Conservation (phyloP, 2,329 filamentous ascomycete genomes). For the Penicillium vulpinum region DNA sequence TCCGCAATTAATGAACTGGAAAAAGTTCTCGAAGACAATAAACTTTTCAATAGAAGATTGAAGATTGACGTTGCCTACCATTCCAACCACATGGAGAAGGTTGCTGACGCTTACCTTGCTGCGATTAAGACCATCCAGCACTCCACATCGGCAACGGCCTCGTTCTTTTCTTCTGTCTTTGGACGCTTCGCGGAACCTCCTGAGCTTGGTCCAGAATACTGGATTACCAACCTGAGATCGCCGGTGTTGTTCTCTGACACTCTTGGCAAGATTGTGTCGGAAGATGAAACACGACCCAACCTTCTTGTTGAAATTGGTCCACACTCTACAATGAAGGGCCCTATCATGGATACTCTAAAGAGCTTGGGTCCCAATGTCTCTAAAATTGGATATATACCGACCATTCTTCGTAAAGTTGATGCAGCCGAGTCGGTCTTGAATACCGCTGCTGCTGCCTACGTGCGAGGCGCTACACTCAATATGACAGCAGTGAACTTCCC, state of each 20-base stretch:
- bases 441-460: slow-evolving; percentile 21
- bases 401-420: slow-evolving; percentile 26
- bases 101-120: slow-evolving; percentile 18
- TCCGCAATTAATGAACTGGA: slow-evolving; percentile 21
- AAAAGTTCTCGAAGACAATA: slow-evolving; percentile 12
- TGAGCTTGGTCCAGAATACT: slow-evolving; percentile 27
- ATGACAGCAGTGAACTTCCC: slow-evolving; percentile 23
- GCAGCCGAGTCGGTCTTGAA: slow-evolving; percentile 25
- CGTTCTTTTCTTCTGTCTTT: slow-evolving; percentile 24
- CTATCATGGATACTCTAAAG: slow-evolving; percentile 28
- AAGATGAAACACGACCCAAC: slow-evolving; percentile 17
- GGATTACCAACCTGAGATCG: slow-evolving; percentile 27
- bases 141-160: slow-evolving; percentile 11
- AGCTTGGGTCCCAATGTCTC: slow-evolving; percentile 18
- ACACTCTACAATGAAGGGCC: slow-evolving; percentile 37
- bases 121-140: slow-evolving; percentile 20
- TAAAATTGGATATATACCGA: slow-evolving; percentile 23
- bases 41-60: slow-evolving; percentile 28
- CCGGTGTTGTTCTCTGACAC: slow-evolving; percentile 26
- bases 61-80: slow-evolving; percentile 34
- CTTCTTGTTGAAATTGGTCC: slow-evolving; percentile 38
- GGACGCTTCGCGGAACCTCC: slow-evolving; percentile 15
- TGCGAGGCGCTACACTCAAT: slow-evolving; percentile 17
- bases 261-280: slow-evolving; percentile 18
- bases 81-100: slow-evolving; percentile 25